Evolutionary conservation across 768 basidiomycete genomes (phyloP).

Genomic region (Rossbeevera mucosa): DNA sequence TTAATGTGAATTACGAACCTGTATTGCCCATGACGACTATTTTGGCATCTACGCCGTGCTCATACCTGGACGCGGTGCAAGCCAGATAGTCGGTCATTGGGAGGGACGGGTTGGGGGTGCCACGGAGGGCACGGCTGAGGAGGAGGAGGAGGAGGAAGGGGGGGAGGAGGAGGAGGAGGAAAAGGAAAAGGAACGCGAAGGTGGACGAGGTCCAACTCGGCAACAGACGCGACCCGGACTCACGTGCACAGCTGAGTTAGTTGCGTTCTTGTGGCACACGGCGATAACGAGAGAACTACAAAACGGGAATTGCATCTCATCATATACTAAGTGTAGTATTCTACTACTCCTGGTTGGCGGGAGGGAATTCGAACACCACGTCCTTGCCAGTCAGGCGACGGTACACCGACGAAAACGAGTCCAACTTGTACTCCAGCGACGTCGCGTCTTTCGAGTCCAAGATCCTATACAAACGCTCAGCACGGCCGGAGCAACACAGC

Average conservation of each 20-base stretch:
- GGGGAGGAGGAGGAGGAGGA: conserved; percentile 30
- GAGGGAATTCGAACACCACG: conserved; percentile 90
- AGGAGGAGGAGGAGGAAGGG: conserved; percentile 30
- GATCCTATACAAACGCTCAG: conserved; percentile 52
- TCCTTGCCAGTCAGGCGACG: conserved; percentile 95
- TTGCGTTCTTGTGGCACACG: conserved; percentile 23
- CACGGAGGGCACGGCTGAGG: conserved; percentile 43
- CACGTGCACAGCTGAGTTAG: conserved; percentile 24
- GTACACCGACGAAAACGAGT: conserved; percentile 98
- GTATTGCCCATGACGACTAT: conserved; percentile 92
- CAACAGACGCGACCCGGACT: conserved; percentile 29
- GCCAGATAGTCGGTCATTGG: conserved; percentile 55
- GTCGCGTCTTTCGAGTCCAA: conserved; percentile 98
- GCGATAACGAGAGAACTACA: conserved; percentile 18
- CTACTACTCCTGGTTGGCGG: conserved; percentile 69
- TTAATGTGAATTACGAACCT: conserved; percentile 34
- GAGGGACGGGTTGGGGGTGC: conserved; percentile 31
- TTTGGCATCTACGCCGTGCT: conserved; percentile 88
- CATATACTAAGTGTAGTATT: too few species aligned
- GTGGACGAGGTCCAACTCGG: conserved; percentile 25
- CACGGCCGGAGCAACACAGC: conserved; percentile 8
- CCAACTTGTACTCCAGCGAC: conserved; percentile 99
- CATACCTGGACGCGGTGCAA: conserved; percentile 61
- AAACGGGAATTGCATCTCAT: conserved; percentile 31
- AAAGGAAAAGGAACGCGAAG: conserved; percentile 33